A percentile compares a stretch with the other conserved stretches of the same genome.
Conservation (phyloP, 169 alveolate species). For the Cryptosporidium bovis region DNA sequence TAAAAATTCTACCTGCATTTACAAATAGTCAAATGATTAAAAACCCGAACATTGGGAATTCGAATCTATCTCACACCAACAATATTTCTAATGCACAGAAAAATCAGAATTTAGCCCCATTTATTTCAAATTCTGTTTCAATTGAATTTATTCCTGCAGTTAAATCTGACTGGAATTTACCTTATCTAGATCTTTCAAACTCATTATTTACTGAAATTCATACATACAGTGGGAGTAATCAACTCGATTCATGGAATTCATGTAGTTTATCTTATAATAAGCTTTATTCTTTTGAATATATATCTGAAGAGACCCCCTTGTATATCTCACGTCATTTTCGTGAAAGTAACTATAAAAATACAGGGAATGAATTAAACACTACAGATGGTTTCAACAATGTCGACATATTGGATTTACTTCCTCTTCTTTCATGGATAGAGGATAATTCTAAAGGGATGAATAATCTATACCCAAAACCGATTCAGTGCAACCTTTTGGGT, state of each 20-base stretch:
- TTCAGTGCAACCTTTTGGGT: neutral
- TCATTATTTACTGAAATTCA: constrained; percentile 8
- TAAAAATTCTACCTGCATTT: constrained; percentile 28
- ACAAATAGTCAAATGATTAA: constrained; percentile 12
- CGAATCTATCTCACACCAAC: neutral
- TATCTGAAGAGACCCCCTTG: neutral
- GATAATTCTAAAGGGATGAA: constrained; percentile 6
- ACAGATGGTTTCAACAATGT: neutral
- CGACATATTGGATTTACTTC: constrained; percentile 59
- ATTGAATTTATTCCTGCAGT: constrained; percentile 45
- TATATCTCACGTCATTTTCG: neutral
- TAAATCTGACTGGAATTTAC: constrained; percentile 49
- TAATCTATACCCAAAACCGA: neutral
- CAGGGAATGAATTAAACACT: neutral
- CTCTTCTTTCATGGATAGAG: constrained; percentile 55
- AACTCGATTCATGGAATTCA: constrained; percentile 1
- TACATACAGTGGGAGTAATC: no score
- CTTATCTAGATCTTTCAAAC: constrained; percentile 32
- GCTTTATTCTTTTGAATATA: neutral
- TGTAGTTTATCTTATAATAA: constrained; percentile 13
- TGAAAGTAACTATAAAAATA: neutral
- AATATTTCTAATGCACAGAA: neutral
- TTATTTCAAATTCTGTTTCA: neutral
- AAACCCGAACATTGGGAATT: neutral
- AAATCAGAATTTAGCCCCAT: neutral